Conservation (phyloP, 208 protist species). For the Trypanosoma avium region DNA sequence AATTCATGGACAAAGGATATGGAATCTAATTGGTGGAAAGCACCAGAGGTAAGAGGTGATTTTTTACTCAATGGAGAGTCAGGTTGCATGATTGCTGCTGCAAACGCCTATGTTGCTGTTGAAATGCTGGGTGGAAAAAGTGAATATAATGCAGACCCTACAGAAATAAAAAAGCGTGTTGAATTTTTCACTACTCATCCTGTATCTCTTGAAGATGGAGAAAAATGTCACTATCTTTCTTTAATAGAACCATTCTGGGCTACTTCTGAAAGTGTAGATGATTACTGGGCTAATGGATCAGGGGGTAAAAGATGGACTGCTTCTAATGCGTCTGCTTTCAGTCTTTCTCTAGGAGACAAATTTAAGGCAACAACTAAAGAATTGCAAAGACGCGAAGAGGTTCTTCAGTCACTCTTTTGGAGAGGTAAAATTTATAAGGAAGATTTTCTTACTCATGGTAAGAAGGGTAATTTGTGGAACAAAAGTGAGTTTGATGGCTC, state of each 20-base stretch:
- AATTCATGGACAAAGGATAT: conserved; percentile 21
- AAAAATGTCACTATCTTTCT: conserved; percentile 20
- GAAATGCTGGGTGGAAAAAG: conserved; percentile 21
- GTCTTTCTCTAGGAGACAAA: conserved; percentile 24
- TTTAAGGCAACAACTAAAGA: conserved; percentile 19
- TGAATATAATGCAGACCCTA: conserved; percentile 23
- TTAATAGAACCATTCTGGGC: conserved; percentile 34
- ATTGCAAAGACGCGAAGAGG: conserved; percentile 23
- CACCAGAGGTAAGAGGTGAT: conserved; percentile 30
- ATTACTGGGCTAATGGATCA: conserved; percentile 28
- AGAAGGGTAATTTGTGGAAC: conserved; percentile 27
- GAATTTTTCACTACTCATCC: conserved; percentile 22
- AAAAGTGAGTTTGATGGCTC: conserved; percentile 20
- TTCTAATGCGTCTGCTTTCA: conserved; percentile 22
- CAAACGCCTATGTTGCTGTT: conserved; percentile 23
- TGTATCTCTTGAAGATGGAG: conserved; percentile 11
- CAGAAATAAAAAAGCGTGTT: conserved; percentile 24
- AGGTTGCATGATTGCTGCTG: conserved; percentile 23
- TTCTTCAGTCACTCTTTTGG: conserved; percentile 31
- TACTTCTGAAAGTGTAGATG: conserved; percentile 28
- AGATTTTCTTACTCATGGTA: conserved; percentile 28
- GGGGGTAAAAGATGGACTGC: conserved; percentile 36
- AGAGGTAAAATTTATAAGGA: conserved; percentile 2
- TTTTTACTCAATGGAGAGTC: conserved; percentile 26
- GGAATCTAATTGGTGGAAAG: conserved; percentile 40